A percentile compares a stretch with the other conserved stretches of the same genome.
Evolutionary conservation across 352 stramenopile genomes (phyloP).

Genomic region (Phytopythium boreale): DNA sequence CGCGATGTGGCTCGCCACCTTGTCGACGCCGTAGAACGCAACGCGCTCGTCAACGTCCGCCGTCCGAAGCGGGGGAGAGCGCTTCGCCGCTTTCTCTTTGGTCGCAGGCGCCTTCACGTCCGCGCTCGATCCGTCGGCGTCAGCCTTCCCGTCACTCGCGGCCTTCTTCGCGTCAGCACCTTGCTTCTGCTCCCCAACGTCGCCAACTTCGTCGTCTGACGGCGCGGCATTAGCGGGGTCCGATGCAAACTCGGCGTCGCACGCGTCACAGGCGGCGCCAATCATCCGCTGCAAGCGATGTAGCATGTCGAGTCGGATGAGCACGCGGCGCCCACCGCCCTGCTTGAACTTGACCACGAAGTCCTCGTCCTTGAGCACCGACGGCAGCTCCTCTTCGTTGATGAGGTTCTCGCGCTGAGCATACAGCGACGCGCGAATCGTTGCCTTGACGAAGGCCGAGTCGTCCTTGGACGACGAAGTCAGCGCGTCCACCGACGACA

Average conservation of each 20-base stretch:
- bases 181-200: constrained; percentile 10
- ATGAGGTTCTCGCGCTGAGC: constrained; percentile 73
- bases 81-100: constrained; percentile 4
- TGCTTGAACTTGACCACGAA: constrained; percentile 87
- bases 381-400: constrained; percentile 66
- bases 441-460: constrained; percentile 77
- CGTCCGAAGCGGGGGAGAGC: constrained; percentile 18
- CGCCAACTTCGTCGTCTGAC: constrained; percentile 11
- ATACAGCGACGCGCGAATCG: constrained; percentile 58
- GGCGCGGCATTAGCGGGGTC: constrained; percentile 3
- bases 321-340: constrained; percentile 71
- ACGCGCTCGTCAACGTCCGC: constrained; percentile 76
- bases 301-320: constrained; percentile 87
- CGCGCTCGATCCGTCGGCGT: neutral
- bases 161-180: neutral
- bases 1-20: constrained; percentile 54
- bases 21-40: constrained; percentile 65
- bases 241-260: constrained; percentile 48
- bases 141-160: neutral
- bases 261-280: constrained; percentile 46
- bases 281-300: constrained; percentile 69
- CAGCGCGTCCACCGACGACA: constrained; percentile 54
- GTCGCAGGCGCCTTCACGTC: neutral
- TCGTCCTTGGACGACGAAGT: constrained; percentile 71
- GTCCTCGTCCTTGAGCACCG: constrained; percentile 85